Conservation (phyloP, 306 rosid species). For the Cucumis cinereus region DNA sequence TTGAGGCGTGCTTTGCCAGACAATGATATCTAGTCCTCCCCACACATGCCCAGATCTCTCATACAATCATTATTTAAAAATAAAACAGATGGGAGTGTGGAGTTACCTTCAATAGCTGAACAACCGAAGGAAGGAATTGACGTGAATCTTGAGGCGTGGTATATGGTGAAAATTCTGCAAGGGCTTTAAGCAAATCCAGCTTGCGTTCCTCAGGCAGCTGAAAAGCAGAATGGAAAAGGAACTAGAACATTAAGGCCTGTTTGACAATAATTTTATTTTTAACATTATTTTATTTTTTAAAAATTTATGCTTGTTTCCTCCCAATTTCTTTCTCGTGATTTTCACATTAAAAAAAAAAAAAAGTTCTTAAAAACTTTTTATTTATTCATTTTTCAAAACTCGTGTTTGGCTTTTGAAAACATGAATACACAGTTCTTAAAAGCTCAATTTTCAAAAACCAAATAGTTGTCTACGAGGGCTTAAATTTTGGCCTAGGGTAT, state of each 20-base stretch:
- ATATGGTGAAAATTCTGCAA: slow-evolving; percentile 88
- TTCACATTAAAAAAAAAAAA: no score
- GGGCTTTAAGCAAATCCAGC: slow-evolving; percentile 83
- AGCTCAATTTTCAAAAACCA: no score
- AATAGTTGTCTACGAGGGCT: no score
- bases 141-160: slow-evolving; percentile 92
- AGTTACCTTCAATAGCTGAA: slow-evolving; percentile 72
- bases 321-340: no score
- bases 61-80: neutral
- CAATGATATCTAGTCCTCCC: neutral
- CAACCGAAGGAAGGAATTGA: slow-evolving; percentile 87
- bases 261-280: no score
- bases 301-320: no score
- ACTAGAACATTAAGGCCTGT: neutral
- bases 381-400: no score
- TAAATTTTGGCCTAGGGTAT: neutral
- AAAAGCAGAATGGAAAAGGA: slow-evolving; percentile 1
- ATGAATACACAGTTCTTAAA: no score
- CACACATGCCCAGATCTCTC: neutral
- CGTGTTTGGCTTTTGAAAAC: no score
- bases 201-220: slow-evolving; percentile 94
- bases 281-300: no score
- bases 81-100: neutral
- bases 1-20: neutral
- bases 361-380: no score